A percentile compares a stretch with the other conserved stretches of the same genome.
These are phyloP conservation scores for Haematococcus lacustris DNA, from an alignment of 139 green algal genomes.

Conservation along the genomic window DNA sequence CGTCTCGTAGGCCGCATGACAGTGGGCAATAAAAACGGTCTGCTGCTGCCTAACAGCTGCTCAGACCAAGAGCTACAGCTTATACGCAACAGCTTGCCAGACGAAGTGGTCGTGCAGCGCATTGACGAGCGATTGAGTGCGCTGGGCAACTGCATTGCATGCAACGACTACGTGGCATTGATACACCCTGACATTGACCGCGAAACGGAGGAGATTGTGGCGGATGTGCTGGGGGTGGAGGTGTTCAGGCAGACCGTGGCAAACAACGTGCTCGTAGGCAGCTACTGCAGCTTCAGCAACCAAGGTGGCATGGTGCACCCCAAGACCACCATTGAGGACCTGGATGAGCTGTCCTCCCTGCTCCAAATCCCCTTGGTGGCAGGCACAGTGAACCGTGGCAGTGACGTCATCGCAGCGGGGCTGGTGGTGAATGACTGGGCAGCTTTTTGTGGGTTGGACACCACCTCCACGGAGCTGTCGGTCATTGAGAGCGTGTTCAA, in stretches of 20 bases:
- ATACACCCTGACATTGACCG: slow-evolving; percentile 96
- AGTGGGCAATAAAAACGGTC: slow-evolving; percentile 94
- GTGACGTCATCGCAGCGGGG: slow-evolving; percentile 85
- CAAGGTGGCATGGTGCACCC: slow-evolving; percentile 70
- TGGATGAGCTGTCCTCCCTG: slow-evolving; percentile 95
- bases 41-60: slow-evolving; percentile 90
- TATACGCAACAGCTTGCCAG: slow-evolving; percentile 93
- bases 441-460: slow-evolving; percentile 94
- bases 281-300: slow-evolving; percentile 92
- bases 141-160: slow-evolving; percentile 96
- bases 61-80: slow-evolving; percentile 96
- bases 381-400: slow-evolving; percentile 93
- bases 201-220: slow-evolving; percentile 36
- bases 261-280: slow-evolving; percentile 89
- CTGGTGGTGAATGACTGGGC: slow-evolving; percentile 95
- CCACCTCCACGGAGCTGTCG: slow-evolving; percentile 71
- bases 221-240: slow-evolving; percentile 97
- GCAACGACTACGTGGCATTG: slow-evolving; percentile 97
- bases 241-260: slow-evolving; percentile 97
- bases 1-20: slow-evolving; percentile 89
- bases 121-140: slow-evolving; percentile 96
- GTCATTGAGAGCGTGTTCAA: slow-evolving; percentile 96
- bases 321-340: slow-evolving; percentile 92
- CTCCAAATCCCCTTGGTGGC: slow-evolving; percentile 94
- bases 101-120: slow-evolving; percentile 94